phyloP scores from a whole-genome alignment of 495 filamentous ascomycete genomes.

The Penicillium cataractarum region DNA sequence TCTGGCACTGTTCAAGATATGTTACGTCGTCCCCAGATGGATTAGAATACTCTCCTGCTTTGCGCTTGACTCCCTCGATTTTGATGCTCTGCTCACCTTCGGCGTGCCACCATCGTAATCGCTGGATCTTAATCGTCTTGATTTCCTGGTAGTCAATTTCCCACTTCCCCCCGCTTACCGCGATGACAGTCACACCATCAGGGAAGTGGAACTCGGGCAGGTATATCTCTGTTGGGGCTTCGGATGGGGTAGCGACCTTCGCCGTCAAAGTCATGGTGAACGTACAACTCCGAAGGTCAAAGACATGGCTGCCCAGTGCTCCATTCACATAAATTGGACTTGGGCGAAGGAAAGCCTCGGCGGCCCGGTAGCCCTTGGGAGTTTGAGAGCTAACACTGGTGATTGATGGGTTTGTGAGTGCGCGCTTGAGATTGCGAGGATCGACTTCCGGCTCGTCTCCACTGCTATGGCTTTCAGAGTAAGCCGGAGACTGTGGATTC shows the following conservation, averaged over 20 bases:
- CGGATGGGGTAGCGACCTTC: constrained; percentile 51
- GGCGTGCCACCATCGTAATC: constrained; percentile 87
- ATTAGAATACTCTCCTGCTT: constrained; percentile 45
- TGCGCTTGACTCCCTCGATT: constrained; percentile 72
- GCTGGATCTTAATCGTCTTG: constrained; percentile 67
- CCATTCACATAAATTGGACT: constrained; percentile 78
- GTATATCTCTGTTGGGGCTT: constrained; percentile 79
- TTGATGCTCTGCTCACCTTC: constrained; percentile 80
- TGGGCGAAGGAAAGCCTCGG: constrained; percentile 88
- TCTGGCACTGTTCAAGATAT: constrained; percentile 64
- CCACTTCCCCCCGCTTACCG: constrained; percentile 88
- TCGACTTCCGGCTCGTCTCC: constrained; percentile 60
- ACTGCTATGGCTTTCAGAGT: constrained; percentile 58
- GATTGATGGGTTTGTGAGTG: constrained; percentile 72
- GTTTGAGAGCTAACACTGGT: constrained; percentile 56
- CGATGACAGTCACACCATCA: constrained; percentile 63
- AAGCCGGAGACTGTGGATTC: constrained; percentile 59
- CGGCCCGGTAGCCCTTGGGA: constrained; percentile 78
- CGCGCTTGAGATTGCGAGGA: constrained; percentile 72
- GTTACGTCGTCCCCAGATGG: constrained; percentile 59
- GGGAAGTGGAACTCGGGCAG: constrained; percentile 96
- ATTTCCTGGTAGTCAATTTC: constrained; percentile 72
- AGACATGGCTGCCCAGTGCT: constrained; percentile 65
- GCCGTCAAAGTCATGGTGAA: constrained; percentile 71
- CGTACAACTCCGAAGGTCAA: constrained; percentile 75